A percentile compares a stretch with the other conserved stretches of the same genome.
These are phyloP conservation scores for Cyberlindnera amylophila DNA, from an alignment of 805 yeast species.

Conservation along the genomic window DNA sequence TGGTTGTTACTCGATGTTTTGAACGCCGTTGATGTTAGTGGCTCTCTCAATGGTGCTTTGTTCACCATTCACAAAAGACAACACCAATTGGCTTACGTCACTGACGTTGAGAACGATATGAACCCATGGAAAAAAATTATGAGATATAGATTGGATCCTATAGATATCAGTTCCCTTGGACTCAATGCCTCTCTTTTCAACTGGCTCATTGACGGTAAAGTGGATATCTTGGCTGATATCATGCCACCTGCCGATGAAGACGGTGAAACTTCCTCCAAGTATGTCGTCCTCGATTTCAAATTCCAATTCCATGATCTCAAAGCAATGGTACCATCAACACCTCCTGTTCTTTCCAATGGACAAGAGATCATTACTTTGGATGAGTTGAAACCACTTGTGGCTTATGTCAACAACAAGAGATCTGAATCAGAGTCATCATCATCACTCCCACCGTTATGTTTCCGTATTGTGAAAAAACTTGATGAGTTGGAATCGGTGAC, in stretches of 20 bases:
- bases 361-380: slow-evolving; percentile 55
- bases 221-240: slow-evolving; percentile 67
- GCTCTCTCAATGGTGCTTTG: slow-evolving; percentile 69
- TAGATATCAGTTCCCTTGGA: slow-evolving; percentile 35
- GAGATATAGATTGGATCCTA: slow-evolving; percentile 40
- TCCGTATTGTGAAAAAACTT: slow-evolving; percentile 44
- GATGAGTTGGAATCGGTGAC: slow-evolving; percentile 39
- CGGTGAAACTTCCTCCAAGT: slow-evolving; percentile 33
- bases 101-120: slow-evolving; percentile 33
- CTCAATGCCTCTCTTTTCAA: slow-evolving; percentile 39
- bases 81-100: slow-evolving; percentile 45
- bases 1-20: slow-evolving; percentile 63
- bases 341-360: slow-evolving; percentile 50
- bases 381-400: slow-evolving; percentile 56
- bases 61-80: slow-evolving; percentile 77
- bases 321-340: slow-evolving; percentile 47
- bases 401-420: slow-evolving; percentile 53
- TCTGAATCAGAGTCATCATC: slow-evolving; percentile 25
- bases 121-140: slow-evolving; percentile 49
- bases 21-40: slow-evolving; percentile 67
- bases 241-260: slow-evolving; percentile 57
- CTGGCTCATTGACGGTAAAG: slow-evolving; percentile 71
- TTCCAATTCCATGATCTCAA: slow-evolving; percentile 60
- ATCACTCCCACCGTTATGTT: slow-evolving; percentile 29
- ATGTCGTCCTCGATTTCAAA: slow-evolving; percentile 65